Conservation (phyloP, 768 basidiomycete genomes). For the Kwoniella shandongensis region DNA sequence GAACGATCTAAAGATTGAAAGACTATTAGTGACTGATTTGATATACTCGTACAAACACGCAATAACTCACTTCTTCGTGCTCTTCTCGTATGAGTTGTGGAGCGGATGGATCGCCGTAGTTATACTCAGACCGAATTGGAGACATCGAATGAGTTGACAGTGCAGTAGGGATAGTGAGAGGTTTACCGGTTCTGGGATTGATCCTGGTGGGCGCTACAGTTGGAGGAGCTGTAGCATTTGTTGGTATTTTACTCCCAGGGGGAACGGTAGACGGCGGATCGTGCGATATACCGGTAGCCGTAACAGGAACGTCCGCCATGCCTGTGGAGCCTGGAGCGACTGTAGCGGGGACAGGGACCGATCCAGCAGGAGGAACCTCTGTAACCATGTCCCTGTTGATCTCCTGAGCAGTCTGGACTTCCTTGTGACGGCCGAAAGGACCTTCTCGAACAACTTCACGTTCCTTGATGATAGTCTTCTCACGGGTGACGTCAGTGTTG, state of each 20-base stretch:
- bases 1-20: conserved; percentile 28
- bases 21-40: not conserved
- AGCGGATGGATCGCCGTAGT: conserved; percentile 13
- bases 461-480: conserved; percentile 42
- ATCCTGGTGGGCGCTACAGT: conserved; percentile 21
- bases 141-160: conserved; percentile 36
- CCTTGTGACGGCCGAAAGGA: conserved; percentile 29
- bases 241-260: conserved; percentile 8
- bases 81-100: conserved; percentile 40
- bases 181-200: conserved; percentile 45
- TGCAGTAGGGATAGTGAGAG: conserved; percentile 31
- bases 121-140: conserved; percentile 27
- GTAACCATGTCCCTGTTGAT: conserved; percentile 28
- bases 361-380: conserved; percentile 17
- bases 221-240: conserved; percentile 5
- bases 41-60: not conserved
- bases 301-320: conserved; percentile 14
- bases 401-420: conserved; percentile 25
- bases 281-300: conserved; percentile 18
- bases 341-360: conserved; percentile 1
- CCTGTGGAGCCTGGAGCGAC: conserved; percentile 14
- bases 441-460: conserved; percentile 41
- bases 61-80: conserved; percentile 44
- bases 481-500: conserved; percentile 36
- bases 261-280: conserved; percentile 7